Conservation (phyloP, 345 rosid genomes). For the Aegle marmelos region DNA sequence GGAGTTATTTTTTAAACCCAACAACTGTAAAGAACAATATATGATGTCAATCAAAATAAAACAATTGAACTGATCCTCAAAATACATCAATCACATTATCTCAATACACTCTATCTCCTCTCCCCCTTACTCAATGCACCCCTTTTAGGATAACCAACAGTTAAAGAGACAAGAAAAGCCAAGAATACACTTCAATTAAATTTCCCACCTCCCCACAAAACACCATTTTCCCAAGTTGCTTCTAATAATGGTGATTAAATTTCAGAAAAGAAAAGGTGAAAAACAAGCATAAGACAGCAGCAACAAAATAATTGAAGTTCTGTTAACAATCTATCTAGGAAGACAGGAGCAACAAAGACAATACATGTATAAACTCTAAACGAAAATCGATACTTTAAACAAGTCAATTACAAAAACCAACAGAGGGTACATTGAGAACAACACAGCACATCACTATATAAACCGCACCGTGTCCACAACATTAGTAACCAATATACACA, state of each 20-base stretch:
- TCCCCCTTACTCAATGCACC: not conserved
- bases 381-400: not conserved
- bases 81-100: not conserved
- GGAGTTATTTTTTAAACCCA: not conserved
- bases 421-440: not conserved
- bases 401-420: not conserved
- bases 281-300: not conserved
- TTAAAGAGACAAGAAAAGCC: not conserved
- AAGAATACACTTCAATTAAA: no score
- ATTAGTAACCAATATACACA: constrained; percentile 6
- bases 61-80: not conserved
- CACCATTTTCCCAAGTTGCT: not conserved
- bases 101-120: not conserved
- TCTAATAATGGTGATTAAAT: not conserved
- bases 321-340: not conserved
- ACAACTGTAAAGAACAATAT: not conserved
- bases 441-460: not conserved
- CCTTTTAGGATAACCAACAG: not conserved
- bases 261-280: not conserved
- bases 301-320: no score
- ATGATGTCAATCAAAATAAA: not conserved
- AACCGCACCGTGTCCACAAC: not conserved
- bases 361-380: not conserved
- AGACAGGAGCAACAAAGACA: not conserved
- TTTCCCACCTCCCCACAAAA: not conserved